These are phyloP conservation scores for Ramularia collo-cygni DNA, from an alignment of 2,329 filamentous ascomycete species.

Conservation along the genomic window DNA sequence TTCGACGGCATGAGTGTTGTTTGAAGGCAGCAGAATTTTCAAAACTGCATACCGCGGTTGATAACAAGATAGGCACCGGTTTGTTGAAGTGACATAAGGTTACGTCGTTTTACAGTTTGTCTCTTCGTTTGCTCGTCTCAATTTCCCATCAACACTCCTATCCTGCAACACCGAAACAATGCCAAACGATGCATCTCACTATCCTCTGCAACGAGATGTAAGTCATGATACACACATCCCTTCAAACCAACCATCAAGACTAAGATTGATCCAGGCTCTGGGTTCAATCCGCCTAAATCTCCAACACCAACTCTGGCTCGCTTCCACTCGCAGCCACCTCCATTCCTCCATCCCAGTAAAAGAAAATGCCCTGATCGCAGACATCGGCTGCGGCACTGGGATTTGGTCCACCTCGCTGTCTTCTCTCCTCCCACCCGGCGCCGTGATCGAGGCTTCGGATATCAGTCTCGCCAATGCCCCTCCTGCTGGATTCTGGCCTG, in stretches of 20 bases:
- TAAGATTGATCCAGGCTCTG: too few relatives aligned
- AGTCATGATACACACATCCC: too few relatives aligned
- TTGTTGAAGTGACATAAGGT: too few relatives aligned
- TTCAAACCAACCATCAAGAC: too few relatives aligned
- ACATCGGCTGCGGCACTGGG: constrained; percentile 17
- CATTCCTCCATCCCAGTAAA: constrained; percentile 22
- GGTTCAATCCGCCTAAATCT: constrained; percentile 22
- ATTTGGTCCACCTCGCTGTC: constrained; percentile 14
- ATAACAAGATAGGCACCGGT: too few relatives aligned
- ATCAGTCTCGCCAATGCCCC: constrained; percentile 17
- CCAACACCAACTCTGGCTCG: constrained; percentile 28
- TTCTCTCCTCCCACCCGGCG: not conserved
- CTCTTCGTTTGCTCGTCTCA: too few relatives aligned
- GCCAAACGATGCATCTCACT: constrained; percentile 5
- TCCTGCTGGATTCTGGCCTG: constrained; percentile 12
- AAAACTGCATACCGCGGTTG: too few relatives aligned
- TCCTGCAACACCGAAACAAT: too few relatives aligned
- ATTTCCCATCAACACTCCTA: too few relatives aligned
- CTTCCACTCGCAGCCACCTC: constrained; percentile 22
- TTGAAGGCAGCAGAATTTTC: too few relatives aligned
- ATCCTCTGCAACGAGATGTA: constrained; percentile 15
- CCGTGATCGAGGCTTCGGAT: constrained; percentile 19
- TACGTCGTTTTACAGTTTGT: too few relatives aligned
- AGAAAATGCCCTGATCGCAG: constrained; percentile 11
- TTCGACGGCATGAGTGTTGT: too few relatives aligned